Base-by-base conservation (phyloP, 257 asterid species). In the Apocynum venetum region DNA sequence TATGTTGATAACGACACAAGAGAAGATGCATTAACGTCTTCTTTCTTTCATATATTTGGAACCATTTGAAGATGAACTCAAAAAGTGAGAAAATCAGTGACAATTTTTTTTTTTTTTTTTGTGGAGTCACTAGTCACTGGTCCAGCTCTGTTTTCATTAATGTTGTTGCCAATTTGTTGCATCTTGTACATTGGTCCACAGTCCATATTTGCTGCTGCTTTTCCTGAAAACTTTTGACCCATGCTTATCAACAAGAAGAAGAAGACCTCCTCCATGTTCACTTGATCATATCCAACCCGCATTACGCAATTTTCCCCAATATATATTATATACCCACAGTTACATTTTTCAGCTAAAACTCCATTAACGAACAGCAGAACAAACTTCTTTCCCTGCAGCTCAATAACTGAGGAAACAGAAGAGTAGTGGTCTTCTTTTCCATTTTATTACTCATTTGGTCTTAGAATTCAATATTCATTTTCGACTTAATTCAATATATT, bases 31-130 rank as follows among this genome's bases (percentile, higher is more conserved):
- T 72, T 13, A 14, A 35, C 3, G 12, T 12, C 20, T 67, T 38
- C 47, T 5, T 36, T 44, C 43, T 74, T 74, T 20, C 72, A 68
- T 66, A 55, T 56, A 67, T 46, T 46, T 67, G 76, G 72, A 80
- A 75, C 52, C 53, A 79, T 55, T 46, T 57, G 35, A 19, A 57
- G 63, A 57, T 57, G 19, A 8, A 15, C 49, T 46, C 49, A 19
- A 17, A 56, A 56, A 56, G 61, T 4, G 61, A 19, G 3, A 56
- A 15, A 56, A 19, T 2, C 61, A 19, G 56, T 17, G 74, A 70
- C 20, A 41, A 11, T 71, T 49, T 47, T 35, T 20, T 44, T 44
- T 3, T 44, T 44, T 3, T 25, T 25, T 25, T 25, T 25, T 25
- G 31, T 25, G 47, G 47, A 44, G 47, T 44, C 47, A 44, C 17